phyloP scores from a whole-genome alignment of 805 yeast genomes.

The Teunomyces aglyptinius region DNA sequence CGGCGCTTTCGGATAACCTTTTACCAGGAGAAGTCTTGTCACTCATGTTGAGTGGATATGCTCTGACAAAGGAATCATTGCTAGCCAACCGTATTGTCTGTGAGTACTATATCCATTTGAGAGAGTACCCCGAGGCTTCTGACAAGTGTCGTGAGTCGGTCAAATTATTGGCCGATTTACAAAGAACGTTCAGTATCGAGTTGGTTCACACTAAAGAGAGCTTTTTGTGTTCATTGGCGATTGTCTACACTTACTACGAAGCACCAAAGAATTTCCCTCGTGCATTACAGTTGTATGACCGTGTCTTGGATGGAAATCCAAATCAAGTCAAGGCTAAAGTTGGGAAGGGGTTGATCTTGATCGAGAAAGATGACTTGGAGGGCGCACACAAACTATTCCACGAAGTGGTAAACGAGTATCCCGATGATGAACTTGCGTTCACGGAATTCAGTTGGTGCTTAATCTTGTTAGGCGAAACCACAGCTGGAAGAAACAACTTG shows the following conservation, averaged over 20 bases:
- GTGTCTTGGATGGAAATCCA: constrained; percentile 44
- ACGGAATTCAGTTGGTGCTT: constrained; percentile 80
- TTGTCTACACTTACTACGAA: constrained; percentile 77
- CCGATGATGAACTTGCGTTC: constrained; percentile 57
- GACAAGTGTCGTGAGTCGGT: constrained; percentile 62
- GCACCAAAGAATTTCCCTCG: constrained; percentile 83
- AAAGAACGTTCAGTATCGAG: constrained; percentile 44
- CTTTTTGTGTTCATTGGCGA: constrained; percentile 65
- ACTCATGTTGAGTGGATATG: constrained; percentile 51
- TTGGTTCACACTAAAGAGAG: constrained; percentile 56
- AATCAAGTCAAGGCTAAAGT: constrained; percentile 60
- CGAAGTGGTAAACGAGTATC: constrained; percentile 46
- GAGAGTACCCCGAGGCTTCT: constrained; percentile 64
- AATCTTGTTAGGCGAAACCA: constrained; percentile 50
- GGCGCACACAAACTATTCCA: constrained; percentile 55
- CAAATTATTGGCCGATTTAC: constrained; percentile 47
- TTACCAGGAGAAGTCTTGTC: constrained; percentile 52
- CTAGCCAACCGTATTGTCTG: constrained; percentile 67
- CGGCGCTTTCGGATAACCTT: constrained; percentile 7
- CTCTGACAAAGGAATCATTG: constrained; percentile 40
- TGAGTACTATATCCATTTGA: constrained; percentile 54
- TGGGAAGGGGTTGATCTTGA: constrained; percentile 77
- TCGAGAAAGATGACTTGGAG: constrained; percentile 58
- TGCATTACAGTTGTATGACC: constrained; percentile 71
- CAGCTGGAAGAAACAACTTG: constrained; percentile 53